Evolutionary conservation across 2,329 filamentous ascomycete genomes (phyloP).

Genomic region (Colletotrichum graminicola): DNA sequence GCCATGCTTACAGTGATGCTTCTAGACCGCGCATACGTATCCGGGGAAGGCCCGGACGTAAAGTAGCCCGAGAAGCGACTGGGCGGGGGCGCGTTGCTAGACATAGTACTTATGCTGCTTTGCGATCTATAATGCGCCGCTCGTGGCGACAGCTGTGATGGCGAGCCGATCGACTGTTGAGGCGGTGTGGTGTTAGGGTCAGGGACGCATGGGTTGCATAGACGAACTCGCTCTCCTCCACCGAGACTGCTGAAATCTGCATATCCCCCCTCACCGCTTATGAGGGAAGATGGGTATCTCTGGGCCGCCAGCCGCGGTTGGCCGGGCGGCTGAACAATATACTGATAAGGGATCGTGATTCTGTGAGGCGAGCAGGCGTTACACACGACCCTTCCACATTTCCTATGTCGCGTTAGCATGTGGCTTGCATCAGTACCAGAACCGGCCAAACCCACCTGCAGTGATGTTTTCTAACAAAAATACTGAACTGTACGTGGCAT

Average conservation of each 20-base stretch:
- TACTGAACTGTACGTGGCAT: constrained; percentile 82
- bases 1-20: constrained; percentile 32
- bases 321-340: constrained; percentile 84
- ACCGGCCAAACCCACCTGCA: constrained; percentile 74
- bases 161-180: constrained; percentile 53
- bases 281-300: constrained; percentile 56
- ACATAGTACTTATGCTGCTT: constrained; percentile 56
- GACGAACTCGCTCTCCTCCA: constrained; percentile 69
- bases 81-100: constrained; percentile 47
- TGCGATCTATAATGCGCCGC: constrained; percentile 59
- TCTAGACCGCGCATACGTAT: constrained; percentile 48
- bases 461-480: constrained; percentile 92
- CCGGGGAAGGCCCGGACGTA: constrained; percentile 49
- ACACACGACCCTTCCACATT: constrained; percentile 95
- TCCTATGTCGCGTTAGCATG: constrained; percentile 60
- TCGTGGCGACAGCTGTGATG: constrained; percentile 51
- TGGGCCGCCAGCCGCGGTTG: constrained; percentile 47
- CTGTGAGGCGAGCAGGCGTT: constrained; percentile 90
- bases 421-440: constrained; percentile 5
- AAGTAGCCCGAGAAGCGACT: constrained; percentile 55
- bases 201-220: constrained; percentile 73
- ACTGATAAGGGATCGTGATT: constrained; percentile 94
- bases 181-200: constrained; percentile 71
- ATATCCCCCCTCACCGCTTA: constrained; percentile 56
- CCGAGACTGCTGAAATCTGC: constrained; percentile 60